A percentile compares a stretch with the other conserved stretches of the same genome.
phyloP scores from a whole-genome alignment of 2,329 filamentous ascomycete species.

The Lithohypha guttulata region DNA sequence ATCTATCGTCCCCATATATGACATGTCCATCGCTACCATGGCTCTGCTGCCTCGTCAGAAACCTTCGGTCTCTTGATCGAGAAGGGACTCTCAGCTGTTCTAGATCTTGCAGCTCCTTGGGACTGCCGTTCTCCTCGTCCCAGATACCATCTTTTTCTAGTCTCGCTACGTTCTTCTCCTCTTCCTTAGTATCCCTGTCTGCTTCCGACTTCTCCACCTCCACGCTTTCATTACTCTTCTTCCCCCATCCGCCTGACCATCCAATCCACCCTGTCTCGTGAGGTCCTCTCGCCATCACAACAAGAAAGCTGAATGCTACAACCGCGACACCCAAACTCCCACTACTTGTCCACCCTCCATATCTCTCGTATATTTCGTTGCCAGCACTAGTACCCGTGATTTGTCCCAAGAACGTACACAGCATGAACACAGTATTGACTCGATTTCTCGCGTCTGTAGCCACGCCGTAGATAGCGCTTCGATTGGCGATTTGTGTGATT shows the following conservation, averaged over 20 bases:
- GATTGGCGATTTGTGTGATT: slow-evolving; percentile 62
- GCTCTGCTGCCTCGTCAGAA: slow-evolving; percentile 4
- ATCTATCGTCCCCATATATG: slow-evolving; percentile 1
- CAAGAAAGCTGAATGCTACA: slow-evolving; percentile 36
- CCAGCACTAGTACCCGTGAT: slow-evolving; percentile 56
- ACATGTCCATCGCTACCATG: slow-evolving; percentile 2
- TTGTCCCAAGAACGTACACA: slow-evolving; percentile 63
- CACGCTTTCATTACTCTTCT: slow-evolving; percentile 31
- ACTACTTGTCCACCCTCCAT: slow-evolving; percentile 50
- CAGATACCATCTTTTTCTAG: not conserved
- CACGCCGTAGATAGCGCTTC: slow-evolving; percentile 58
- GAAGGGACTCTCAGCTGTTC: too few relatives aligned
- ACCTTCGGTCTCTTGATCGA: too few relatives aligned
- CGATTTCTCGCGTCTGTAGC: slow-evolving; percentile 62
- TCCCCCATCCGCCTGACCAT: slow-evolving; percentile 46
- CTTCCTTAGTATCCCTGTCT: not conserved
- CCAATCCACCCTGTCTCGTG: slow-evolving; percentile 50
- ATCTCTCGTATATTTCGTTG: slow-evolving; percentile 44
- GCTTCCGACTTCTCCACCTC: slow-evolving; percentile 10
- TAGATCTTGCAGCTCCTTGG: too few relatives aligned
- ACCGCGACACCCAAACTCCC: slow-evolving; percentile 49
- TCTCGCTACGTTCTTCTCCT: too few relatives aligned
- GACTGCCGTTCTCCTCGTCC: not conserved
- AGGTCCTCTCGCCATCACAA: slow-evolving; percentile 38
- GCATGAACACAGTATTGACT: slow-evolving; percentile 76